phyloP scores from a whole-genome alignment of 345 rosid species.

The Melastoma malabathricum region DNA sequence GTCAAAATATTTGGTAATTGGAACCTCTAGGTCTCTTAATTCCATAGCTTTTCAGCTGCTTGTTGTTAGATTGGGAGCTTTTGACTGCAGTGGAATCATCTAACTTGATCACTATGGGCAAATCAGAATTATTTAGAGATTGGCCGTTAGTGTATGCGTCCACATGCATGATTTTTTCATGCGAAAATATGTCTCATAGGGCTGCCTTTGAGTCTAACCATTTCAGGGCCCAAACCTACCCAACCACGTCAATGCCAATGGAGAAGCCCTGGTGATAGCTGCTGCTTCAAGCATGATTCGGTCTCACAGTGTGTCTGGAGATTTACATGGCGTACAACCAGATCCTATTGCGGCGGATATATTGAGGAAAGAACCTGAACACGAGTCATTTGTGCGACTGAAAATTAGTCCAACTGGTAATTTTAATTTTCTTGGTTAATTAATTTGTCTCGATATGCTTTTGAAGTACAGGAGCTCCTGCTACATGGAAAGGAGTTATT shows the following conservation, averaged over 20 bases:
- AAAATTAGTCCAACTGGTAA: conserved; percentile 59
- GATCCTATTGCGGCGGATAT: conserved; percentile 99
- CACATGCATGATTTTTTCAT: too few relatives aligned
- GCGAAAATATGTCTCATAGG: background rate
- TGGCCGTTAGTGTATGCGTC: too few relatives aligned
- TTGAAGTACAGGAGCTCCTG: background rate
- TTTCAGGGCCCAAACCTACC: conserved; percentile 30
- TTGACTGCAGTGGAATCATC: too few relatives aligned
- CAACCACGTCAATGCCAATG: conserved; percentile 37
- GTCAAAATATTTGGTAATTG: too few relatives aligned
- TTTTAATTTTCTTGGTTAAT: background rate
- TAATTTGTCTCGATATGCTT: background rate
- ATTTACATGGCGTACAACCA: conserved; percentile 96
- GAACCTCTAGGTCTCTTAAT: background rate
- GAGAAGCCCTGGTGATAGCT: conserved; percentile 44
- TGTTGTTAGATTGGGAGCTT: background rate
- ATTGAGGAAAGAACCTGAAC: conserved; percentile 96
- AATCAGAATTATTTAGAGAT: too few relatives aligned
- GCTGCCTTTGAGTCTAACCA: background rate
- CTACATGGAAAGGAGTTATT: background rate
- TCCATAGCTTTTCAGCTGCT: too few relatives aligned
- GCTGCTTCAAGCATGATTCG: conserved; percentile 79
- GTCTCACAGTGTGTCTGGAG: conserved; percentile 89
- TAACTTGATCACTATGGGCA: too few relatives aligned
- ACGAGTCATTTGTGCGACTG: conserved; percentile 83